Percentiles rank a stretch among this genome's conserved stretches.
Evolutionary conservation across 108 stramenopile genomes (phyloP).

Genomic region (Cyclotella distinguenda): DNA sequence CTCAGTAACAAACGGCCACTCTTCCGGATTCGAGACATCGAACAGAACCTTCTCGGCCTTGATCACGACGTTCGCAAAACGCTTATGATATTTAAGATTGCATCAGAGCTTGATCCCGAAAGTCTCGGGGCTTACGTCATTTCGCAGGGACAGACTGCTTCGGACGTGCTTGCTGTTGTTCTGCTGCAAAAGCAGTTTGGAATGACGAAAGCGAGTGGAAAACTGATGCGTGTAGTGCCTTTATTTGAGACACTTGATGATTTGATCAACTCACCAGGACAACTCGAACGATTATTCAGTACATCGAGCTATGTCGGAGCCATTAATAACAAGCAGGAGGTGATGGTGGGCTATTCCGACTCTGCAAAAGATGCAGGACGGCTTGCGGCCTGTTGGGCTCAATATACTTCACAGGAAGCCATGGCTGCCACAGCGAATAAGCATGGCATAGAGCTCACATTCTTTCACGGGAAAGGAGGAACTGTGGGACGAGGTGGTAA

Average conservation of each 20-base stretch:
- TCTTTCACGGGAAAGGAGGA: conserved; percentile 93
- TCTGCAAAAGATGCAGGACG: conserved; percentile 97
- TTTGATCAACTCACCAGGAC: conserved; percentile 72
- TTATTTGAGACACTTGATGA: conserved; percentile 97
- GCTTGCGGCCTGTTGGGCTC: conserved; percentile 94
- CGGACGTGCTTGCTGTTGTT: conserved; percentile 97
- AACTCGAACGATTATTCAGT: conserved; percentile 71
- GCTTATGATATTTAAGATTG: conserved; percentile 69
- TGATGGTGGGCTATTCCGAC: conserved; percentile 98
- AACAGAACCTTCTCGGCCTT: conserved; percentile 56
- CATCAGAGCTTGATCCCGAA: conserved; percentile 74
- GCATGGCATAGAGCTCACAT: conserved; percentile 81
- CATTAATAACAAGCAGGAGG: conserved; percentile 89
- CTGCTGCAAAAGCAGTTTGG: conserved; percentile 93
- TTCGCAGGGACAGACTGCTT: conserved; percentile 87
- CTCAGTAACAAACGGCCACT: conserved; percentile 87
- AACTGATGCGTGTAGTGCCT: conserved; percentile 94
- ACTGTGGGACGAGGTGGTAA: conserved; percentile 97
- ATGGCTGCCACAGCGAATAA: conserved; percentile 81
- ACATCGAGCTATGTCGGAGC: conserved; percentile 79
- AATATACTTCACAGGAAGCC: conserved; percentile 90
- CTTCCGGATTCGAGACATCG: conserved; percentile 69
- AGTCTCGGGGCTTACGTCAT: conserved; percentile 96
- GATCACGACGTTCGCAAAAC: conserved; percentile 67
- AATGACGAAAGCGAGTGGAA: conserved; percentile 69